Evolutionary conservation across 768 basidiomycete genomes (phyloP).

Genomic region (Hemileccinum impolitum): DNA sequence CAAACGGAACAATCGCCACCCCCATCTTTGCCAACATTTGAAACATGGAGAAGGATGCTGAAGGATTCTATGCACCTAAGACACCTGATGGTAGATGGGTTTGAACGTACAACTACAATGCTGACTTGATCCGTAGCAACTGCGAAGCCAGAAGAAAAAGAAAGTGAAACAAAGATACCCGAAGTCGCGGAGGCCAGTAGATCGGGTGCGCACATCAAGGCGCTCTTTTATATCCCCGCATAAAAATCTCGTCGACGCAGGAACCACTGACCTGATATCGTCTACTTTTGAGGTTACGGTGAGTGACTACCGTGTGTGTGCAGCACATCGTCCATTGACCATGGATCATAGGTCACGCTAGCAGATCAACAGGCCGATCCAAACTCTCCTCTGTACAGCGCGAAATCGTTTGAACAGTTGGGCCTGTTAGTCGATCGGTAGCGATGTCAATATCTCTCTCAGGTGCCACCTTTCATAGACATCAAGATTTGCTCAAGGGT

Average conservation of each 20-base stretch:
- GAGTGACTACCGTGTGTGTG: conserved; percentile 22
- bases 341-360: conserved; percentile 71
- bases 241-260: conserved; percentile 6
- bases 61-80: conserved; percentile 70
- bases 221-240: not conserved
- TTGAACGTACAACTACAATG: not conserved
- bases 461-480: conserved; percentile 41
- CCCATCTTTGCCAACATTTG: conserved; percentile 10
- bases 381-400: conserved; percentile 92
- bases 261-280: conserved; percentile 60
- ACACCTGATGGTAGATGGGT: conserved; percentile 36
- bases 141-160: conserved; percentile 26
- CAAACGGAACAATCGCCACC: not conserved
- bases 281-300: conserved; percentile 85
- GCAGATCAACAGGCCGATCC: conserved; percentile 96
- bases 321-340: conserved; percentile 3
- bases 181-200: conserved; percentile 16
- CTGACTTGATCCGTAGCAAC: conserved; percentile 14
- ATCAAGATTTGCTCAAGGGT: conserved; percentile 87
- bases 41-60: conserved; percentile 69
- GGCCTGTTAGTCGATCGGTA: conserved; percentile 65
- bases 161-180: conserved; percentile 23
- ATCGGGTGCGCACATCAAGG: conserved; percentile 19
- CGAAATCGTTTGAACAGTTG: conserved; percentile 92
- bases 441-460: not conserved